These are phyloP conservation scores for Aspergillus intermedius DNA, from an alignment of 2,329 filamentous ascomycete species.

Conservation along the genomic window DNA sequence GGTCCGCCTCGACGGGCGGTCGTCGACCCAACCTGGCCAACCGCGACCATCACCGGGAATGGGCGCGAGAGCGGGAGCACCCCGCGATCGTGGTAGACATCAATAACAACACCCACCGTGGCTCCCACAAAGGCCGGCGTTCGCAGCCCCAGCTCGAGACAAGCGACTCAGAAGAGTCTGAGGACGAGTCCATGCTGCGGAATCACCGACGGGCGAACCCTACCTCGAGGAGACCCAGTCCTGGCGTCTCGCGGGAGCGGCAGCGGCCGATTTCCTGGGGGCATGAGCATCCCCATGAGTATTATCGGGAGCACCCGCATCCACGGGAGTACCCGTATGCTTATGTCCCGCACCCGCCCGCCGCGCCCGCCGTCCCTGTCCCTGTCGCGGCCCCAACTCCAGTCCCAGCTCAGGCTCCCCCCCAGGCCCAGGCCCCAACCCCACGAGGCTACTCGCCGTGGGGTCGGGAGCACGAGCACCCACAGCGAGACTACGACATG, in stretches of 20 bases:
- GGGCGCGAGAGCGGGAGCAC: constrained; percentile 2
- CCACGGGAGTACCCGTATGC: neutral
- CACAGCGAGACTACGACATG: constrained; percentile 29
- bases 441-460: constrained; percentile 11
- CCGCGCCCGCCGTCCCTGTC: neutral
- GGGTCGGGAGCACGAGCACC: constrained; percentile 7
- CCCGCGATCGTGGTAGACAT: constrained; percentile 31
- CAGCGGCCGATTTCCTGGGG: too few species aligned
- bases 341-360: neutral
- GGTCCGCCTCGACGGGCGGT: constrained; percentile 31
- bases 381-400: neutral
- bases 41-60: constrained; percentile 5
- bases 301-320: neutral
- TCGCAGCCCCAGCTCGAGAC: constrained; percentile 11
- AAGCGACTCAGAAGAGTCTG: constrained; percentile 7
- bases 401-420: neutral
- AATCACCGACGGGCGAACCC: constrained; percentile 13
- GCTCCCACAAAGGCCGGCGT: constrained; percentile 20
- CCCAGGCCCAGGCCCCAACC: neutral
- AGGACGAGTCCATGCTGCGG: constrained; percentile 15
- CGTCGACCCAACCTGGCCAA: constrained; percentile 17
- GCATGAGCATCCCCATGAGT: neutral
- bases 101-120: constrained; percentile 25
- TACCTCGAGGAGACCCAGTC: constrained; percentile 17
- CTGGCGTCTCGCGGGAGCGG: constrained; percentile 17